Evolutionary conservation across 371 early-diverging fungal genomes (phyloP), one percentile per base, ranked within the genome.

Genomic region (Batrachochytrium dendrobatidis): DNA sequence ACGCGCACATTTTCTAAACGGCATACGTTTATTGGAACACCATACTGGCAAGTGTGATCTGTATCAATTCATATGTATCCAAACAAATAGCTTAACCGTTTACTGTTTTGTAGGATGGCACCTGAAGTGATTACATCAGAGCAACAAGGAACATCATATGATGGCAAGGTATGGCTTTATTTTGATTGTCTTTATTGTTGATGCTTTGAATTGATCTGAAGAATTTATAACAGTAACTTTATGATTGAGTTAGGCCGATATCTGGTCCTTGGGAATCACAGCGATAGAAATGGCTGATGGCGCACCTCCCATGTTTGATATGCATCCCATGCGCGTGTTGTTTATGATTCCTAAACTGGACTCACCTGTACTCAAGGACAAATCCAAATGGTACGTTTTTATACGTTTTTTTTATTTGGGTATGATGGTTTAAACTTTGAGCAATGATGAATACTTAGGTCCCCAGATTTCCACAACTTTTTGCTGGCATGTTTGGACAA

Each of bases 251-350:
- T 50, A 58, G 55, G 96, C 95, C 0, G 99, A 99, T 76, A 92
- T 98, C 39, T 99, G 99, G 99, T 91, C 94, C 43, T 74, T 99
- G 32, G 99, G 99, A 12, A 96, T 99, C 59, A 95, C 97, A 2
- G 93, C 98, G 0, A 93, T 96, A 32, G 98, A 99, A 73, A 76
- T 99, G 48, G 93, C 95, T 35, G 61, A 63, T 12, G 78, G 78
- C n/a, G 57, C 62, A 25, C 78, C 81, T 12, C 81, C 81, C 18
- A 63, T 71, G 45, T 53, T 70, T 20, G 67, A 79, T 31, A 57
- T 77, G 29, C 81, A 75, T 54, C 81, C 81, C 20, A 73, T 81
- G 70, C 53, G 66, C 45, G 81, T 72, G 87, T 79, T 97, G 34
- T 93, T 94, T 62, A 76, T 90, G 56, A 96, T 94, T 48, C 95